Conservation (phyloP, 129 eudicot genomes). For the Oenanthe sinensis region DNA sequence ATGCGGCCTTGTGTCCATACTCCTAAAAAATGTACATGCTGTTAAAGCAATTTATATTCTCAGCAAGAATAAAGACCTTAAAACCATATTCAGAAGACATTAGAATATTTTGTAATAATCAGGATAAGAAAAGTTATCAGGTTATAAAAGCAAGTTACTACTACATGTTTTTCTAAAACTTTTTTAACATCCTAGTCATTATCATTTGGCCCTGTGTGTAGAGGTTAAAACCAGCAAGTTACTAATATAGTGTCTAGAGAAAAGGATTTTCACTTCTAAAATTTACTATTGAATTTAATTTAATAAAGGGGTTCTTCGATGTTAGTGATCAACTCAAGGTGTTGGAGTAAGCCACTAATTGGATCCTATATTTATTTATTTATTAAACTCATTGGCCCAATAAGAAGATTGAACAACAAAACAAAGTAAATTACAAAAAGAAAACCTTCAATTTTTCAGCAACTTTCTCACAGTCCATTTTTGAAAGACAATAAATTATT, state of each 20-base stretch:
- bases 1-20: slow-evolving; percentile 82
- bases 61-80: not conserved
- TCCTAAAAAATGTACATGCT: slow-evolving; percentile 42
- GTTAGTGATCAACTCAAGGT: not conserved
- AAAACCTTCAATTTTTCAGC: slow-evolving; percentile 71
- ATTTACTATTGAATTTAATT: not conserved
- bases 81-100: not conserved
- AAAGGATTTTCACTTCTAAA: not conserved
- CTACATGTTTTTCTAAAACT: not conserved
- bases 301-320: not conserved
- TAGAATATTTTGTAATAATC: not conserved
- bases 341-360: not conserved
- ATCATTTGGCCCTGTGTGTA: not conserved
- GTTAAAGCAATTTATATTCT: slow-evolving; percentile 13
- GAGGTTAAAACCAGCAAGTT: not conserved
- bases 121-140: not conserved
- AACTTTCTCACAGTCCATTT: slow-evolving; percentile 89
- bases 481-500: slow-evolving; percentile 89
- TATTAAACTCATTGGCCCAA: not conserved
- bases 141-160: not conserved
- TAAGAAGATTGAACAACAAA: not conserved
- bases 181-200: not conserved
- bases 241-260: not conserved
- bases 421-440: slow-evolving; percentile 1
- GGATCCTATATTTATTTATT: not conserved